These are phyloP conservation scores for Melaleuca alternifolia DNA, from an alignment of 345 rosid genomes.

Conservation along the genomic window DNA sequence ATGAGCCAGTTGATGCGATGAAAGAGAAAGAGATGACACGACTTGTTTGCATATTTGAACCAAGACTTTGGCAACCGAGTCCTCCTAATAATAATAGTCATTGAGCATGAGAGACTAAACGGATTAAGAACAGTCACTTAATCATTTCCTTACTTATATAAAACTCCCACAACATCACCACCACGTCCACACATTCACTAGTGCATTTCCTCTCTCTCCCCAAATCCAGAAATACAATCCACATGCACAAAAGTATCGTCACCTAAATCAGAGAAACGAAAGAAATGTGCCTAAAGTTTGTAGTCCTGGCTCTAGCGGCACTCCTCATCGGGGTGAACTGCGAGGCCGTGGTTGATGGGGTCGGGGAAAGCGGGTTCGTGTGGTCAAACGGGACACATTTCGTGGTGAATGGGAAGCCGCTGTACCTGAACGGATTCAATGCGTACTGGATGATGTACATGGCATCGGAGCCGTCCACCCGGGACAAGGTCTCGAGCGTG, in stretches of 20 bases:
- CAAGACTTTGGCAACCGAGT: background rate
- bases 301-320: background rate
- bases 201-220: background rate
- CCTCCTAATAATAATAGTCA: too few relatives aligned
- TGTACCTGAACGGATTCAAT: slow-evolving; percentile 71
- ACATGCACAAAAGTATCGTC: background rate
- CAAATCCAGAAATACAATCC: background rate
- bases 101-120: too few relatives aligned
- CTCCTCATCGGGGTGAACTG: background rate
- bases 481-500: slow-evolving; percentile 36
- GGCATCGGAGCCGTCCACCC: slow-evolving; percentile 46
- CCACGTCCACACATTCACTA: background rate
- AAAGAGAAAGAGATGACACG: background rate
- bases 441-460: slow-evolving; percentile 72
- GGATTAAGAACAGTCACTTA: too few relatives aligned
- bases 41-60: background rate
- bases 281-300: background rate
- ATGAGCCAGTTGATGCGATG: background rate
- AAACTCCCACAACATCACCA: background rate
- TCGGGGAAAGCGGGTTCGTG: slow-evolving; percentile 5
- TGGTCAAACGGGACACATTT: slow-evolving; percentile 36
- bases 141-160: too few relatives aligned
- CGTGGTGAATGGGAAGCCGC: slow-evolving; percentile 19
- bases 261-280: background rate
- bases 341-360: background rate